A percentile compares a stretch with the other conserved stretches of the same genome.
phyloP scores from a whole-genome alignment of 768 basidiomycete genomes.

The Mycena polygramma region DNA sequence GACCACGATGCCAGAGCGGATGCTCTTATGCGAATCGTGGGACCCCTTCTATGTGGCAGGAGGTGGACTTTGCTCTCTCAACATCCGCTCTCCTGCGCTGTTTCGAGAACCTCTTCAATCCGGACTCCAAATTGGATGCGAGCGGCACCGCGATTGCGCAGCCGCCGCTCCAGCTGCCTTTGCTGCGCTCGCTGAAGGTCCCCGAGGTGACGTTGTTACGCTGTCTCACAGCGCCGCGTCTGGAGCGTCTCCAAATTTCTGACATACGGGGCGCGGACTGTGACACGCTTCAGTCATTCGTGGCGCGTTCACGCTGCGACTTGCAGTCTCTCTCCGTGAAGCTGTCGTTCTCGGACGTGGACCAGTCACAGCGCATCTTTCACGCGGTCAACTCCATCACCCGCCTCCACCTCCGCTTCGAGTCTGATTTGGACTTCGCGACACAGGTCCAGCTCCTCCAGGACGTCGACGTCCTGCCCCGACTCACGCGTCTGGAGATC shows the following conservation, averaged over 20 bases:
- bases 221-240: neutral
- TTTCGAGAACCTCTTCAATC: neutral
- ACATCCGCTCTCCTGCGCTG: neutral
- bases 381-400: neutral
- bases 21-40: neutral
- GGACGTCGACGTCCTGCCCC: neutral
- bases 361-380: neutral
- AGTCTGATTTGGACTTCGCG: neutral
- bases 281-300: neutral
- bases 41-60: neutral
- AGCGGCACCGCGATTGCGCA: too few relatives aligned
- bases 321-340: constrained; percentile 4
- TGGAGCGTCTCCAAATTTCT: neutral
- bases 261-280: too few relatives aligned
- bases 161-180: neutral
- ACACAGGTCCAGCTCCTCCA: neutral
- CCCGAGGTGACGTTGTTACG: neutral
- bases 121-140: too few relatives aligned
- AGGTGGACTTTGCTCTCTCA: neutral
- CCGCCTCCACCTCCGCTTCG: neutral
- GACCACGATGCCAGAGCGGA: neutral
- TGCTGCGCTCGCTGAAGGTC: neutral
- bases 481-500: constrained; percentile 6
- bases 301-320: neutral
- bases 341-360: too few relatives aligned